Percentiles rank a stretch among this genome's conserved stretches.
These are phyloP conservation scores for Cryptococcus hybrid DNA, from an alignment of 1,284 basidiomycete genomes.

Conservation along the genomic window DNA sequence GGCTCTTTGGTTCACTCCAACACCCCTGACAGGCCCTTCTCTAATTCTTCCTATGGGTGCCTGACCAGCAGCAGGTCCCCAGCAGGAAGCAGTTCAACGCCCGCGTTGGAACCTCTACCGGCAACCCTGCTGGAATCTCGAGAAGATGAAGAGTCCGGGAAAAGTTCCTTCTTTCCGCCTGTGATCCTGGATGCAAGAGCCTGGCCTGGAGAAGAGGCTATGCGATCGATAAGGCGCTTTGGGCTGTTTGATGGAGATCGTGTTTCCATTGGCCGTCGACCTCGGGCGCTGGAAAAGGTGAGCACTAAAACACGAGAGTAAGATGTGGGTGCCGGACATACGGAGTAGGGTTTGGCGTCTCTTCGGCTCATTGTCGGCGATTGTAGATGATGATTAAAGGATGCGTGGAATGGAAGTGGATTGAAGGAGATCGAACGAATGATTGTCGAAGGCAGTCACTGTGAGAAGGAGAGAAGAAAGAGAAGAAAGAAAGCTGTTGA, in stretches of 20 bases:
- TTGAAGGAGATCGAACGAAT: constrained; percentile 9
- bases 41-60: neutral
- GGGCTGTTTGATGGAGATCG: constrained; percentile 28
- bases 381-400: constrained; percentile 47
- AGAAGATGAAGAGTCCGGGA: constrained; percentile 2
- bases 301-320: neutral
- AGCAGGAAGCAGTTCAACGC: constrained; percentile 29
- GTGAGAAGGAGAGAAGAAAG: no score
- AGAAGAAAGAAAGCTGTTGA: no score
- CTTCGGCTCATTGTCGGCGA: constrained; percentile 8
- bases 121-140: neutral
- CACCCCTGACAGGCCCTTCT: neutral
- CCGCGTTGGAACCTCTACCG: constrained; percentile 17
- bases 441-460: constrained; percentile 15
- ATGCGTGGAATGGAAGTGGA: neutral
- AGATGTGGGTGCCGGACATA: constrained; percentile 3
- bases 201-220: constrained; percentile 29
- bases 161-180: constrained; percentile 1
- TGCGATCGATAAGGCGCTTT: constrained; percentile 28
- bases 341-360: constrained; percentile 27
- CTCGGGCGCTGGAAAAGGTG: constrained; percentile 13
- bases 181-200: constrained; percentile 23
- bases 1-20: neutral
- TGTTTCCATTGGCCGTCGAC: constrained; percentile 41
- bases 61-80: neutral